Percentiles rank a stretch among this genome's conserved stretches.
Evolutionary conservation across 441 rosid genomes (phyloP).

Genomic region (Erodium moschatum): DNA sequence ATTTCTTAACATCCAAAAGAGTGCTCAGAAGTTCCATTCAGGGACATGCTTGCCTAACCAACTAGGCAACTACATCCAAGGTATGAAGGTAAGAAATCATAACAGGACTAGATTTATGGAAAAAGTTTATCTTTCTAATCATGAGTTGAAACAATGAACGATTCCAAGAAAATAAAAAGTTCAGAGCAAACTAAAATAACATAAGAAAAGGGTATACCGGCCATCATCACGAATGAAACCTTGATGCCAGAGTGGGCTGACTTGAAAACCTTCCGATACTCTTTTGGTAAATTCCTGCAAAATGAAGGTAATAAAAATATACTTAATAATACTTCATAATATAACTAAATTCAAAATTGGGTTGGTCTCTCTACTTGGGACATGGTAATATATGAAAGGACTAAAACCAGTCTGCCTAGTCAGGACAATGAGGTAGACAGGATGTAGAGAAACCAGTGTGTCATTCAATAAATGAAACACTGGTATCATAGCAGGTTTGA

Average conservation of each 20-base stretch:
- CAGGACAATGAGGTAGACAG: not conserved
- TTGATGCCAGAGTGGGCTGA: slow-evolving; percentile 88
- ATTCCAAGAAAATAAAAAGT: not conserved
- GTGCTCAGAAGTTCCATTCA: not conserved
- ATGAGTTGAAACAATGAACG: not conserved
- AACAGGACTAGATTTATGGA: not conserved
- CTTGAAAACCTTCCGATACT: slow-evolving; percentile 89
- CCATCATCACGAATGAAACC: slow-evolving; percentile 88
- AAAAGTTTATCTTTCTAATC: not conserved
- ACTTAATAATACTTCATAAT: not conserved
- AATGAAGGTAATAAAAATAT: not conserved
- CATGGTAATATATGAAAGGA: not conserved
- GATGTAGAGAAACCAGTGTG: not conserved
- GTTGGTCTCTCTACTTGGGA: not conserved
- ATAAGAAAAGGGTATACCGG: slow-evolving; percentile 38
- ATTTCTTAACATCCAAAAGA: not conserved
- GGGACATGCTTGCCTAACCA: not conserved
- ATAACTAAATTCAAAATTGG: not conserved
- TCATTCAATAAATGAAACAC: not conserved
- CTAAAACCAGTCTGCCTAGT: not conserved
- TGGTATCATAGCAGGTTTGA: not conserved
- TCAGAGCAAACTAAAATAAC: slow-evolving; percentile 10
- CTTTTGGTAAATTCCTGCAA: slow-evolving; percentile 58
- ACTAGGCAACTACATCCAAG: not conserved
- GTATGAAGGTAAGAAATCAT: not conserved